Evolutionary conservation across 176 grass and related monocot species (phyloP).

Genomic region (Alloteropsis semialata): DNA sequence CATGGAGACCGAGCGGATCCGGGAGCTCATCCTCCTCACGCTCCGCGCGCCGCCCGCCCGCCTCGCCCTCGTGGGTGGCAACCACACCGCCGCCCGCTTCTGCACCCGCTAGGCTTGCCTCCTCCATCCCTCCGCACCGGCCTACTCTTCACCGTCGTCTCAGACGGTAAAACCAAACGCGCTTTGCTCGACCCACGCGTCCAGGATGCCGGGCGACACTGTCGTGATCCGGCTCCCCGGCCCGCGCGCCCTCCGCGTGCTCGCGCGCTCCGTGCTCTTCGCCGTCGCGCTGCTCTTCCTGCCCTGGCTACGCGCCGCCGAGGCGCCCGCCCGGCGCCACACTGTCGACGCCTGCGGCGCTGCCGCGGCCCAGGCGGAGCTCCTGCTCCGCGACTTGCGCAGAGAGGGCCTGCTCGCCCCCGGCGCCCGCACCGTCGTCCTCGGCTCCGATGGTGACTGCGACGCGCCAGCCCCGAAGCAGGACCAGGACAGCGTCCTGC

Average conservation of each 20-base stretch:
- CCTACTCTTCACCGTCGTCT: constrained; percentile 24
- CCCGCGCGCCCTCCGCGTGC: constrained; percentile 43
- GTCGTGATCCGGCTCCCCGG: constrained; percentile 68
- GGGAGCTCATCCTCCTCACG: constrained; percentile 62
- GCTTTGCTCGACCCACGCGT: background rate
- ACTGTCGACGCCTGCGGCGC: constrained; percentile 13
- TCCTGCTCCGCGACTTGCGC: constrained; percentile 67
- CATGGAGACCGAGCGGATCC: constrained; percentile 73
- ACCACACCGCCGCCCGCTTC: constrained; percentile 89
- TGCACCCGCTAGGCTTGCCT: constrained; percentile 68
- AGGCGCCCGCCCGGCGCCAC: constrained; percentile 10
- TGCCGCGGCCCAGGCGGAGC: constrained; percentile 39
- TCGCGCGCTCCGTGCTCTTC: constrained; percentile 59
- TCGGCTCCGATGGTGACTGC: constrained; percentile 37
- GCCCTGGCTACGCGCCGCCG: constrained; percentile 45
- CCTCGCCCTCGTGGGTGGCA: constrained; percentile 92
- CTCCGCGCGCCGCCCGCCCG: constrained; percentile 45
- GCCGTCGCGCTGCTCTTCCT: constrained; percentile 47
- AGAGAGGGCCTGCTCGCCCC: constrained; percentile 48
- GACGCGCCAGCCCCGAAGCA: constrained; percentile 18
- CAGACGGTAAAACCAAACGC: constrained; percentile 10
- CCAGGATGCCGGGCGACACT: constrained; percentile 33
- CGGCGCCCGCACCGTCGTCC: constrained; percentile 34
- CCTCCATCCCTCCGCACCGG: background rate
- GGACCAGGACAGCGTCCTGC: constrained; percentile 26